phyloP scores from a whole-genome alignment of 208 protist genomes.

The Strigomonas culicis region DNA sequence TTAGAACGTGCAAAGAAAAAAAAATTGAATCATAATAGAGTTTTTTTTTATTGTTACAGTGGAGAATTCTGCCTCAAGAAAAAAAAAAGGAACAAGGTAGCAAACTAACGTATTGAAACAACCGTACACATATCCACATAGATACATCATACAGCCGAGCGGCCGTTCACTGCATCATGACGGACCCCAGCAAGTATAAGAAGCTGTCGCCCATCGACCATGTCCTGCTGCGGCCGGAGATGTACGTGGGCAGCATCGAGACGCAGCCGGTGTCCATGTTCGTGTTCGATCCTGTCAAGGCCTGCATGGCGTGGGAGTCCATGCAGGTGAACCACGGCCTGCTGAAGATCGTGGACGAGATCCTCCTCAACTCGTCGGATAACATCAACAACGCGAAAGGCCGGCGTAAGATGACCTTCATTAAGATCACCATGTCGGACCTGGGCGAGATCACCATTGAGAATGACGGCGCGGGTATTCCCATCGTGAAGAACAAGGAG shows the following conservation, averaged over 20 bases:
- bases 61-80: not conserved
- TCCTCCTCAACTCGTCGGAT: constrained; percentile 98
- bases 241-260: constrained; percentile 97
- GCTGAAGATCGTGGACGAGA: constrained; percentile 99
- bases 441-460: constrained; percentile 89
- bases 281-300: constrained; percentile 82
- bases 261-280: constrained; percentile 80
- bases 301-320: constrained; percentile 85
- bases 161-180: no score
- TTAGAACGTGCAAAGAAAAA: not conserved
- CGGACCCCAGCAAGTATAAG: constrained; percentile 87
- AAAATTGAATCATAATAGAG: constrained; percentile 5
- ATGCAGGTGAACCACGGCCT: constrained; percentile 94
- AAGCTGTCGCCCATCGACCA: constrained; percentile 95
- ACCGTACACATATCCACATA: constrained; percentile 12
- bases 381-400: constrained; percentile 89
- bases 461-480: constrained; percentile 96
- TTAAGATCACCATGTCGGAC: constrained; percentile 90
- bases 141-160: constrained; percentile 6
- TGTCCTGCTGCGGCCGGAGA: constrained; percentile 96
- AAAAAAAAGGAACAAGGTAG: constrained; percentile 7
- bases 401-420: constrained; percentile 69
- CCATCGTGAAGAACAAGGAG: constrained; percentile 89
- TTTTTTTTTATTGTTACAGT: not conserved
- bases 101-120: constrained; percentile 15